Evolutionary conservation across 306 rosid genomes (phyloP), one percentile per base, ranked within the genome.

Genomic region (Lotus japonicus): DNA sequence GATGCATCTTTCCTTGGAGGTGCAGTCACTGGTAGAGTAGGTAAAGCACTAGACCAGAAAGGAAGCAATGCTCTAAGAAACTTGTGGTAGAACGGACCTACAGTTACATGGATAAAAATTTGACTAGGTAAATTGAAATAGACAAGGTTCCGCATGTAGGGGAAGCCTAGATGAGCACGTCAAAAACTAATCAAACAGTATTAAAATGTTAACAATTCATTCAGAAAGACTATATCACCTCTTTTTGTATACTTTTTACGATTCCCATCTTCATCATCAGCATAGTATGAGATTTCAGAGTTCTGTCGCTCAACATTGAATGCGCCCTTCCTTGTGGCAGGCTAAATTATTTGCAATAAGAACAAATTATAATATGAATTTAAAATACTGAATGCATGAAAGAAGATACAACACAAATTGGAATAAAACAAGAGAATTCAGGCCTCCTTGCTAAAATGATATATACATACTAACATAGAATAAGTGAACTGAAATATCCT

Each of bases 51-150:
- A 42, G 96, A 87, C 97, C 99, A 95, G 79, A 95, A 91, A 43
- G 99, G 99, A 78, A 95, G 96, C 66, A 95, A 71, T 45, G 99
- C 90, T 68, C 99, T 78, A 26, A 95, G 94, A 81, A 95, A 84
- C 84, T 95, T 95, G 71, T 90, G 89, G 72, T 82, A 84, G 73
- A 95, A 80, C 56, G 99, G 96, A 76, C 99, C 99, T 95, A 52
- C 75, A 77, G 17, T 66, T 67, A 17, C 79, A 75, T 71, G 75
- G 58, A 62, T 14, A 52, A 6, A 56, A 75, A 70, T 57, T 71
- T 10, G 10, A 52, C 61, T 71, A 21, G 31, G 14, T 21, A 46
- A 69, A 60, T 71, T 41, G 67, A 79, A 64, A 66, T 35, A 43
- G 26, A 68, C 57, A 72, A 73, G 43, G 41, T 51, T 64, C 79